phyloP scores from a whole-genome alignment of 2,329 filamentous ascomycete genomes.

The Tolypocladium capitatum region DNA sequence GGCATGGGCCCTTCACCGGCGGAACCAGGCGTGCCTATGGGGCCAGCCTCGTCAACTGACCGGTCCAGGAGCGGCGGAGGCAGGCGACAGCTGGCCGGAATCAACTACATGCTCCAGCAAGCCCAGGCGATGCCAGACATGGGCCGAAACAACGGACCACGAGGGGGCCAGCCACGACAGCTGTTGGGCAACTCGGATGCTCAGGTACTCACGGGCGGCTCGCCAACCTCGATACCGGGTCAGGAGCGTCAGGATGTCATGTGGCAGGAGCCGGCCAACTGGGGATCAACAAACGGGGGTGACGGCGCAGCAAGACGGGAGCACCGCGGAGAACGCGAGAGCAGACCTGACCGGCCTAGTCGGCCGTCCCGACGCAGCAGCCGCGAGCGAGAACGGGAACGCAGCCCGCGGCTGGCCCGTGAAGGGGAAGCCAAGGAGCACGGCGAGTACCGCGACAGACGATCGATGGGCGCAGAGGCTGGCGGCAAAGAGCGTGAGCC shows the following conservation, averaged over 20 bases:
- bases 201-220: conserved; percentile 41
- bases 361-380: conserved; percentile 34
- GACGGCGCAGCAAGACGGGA: conserved; percentile 17
- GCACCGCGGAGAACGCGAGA: conserved; percentile 30
- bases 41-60: conserved; percentile 22
- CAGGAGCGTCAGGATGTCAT: conserved; percentile 35
- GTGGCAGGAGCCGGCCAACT: conserved; percentile 20
- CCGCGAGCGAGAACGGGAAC: conserved; percentile 36
- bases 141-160: conserved; percentile 20
- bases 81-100: conserved; percentile 42
- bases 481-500: conserved; percentile 19
- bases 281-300: conserved; percentile 18
- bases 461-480: conserved; percentile 18
- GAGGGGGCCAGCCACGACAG: conserved; percentile 23
- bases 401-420: conserved; percentile 21
- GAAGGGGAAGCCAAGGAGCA: conserved; percentile 33
- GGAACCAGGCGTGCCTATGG: conserved; percentile 20
- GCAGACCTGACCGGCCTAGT: conserved; percentile 24
- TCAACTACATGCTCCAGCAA: conserved; percentile 45
- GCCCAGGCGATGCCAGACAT: conserved; percentile 27
- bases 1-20: conserved; percentile 9
- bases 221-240: conserved; percentile 33
- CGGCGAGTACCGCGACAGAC: conserved; percentile 31
- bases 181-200: conserved; percentile 40
- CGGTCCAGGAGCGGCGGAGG: conserved; percentile 24